Evolutionary conservation across 495 filamentous ascomycete genomes (phyloP).

Genomic region (Achaetomiella virescens): DNA sequence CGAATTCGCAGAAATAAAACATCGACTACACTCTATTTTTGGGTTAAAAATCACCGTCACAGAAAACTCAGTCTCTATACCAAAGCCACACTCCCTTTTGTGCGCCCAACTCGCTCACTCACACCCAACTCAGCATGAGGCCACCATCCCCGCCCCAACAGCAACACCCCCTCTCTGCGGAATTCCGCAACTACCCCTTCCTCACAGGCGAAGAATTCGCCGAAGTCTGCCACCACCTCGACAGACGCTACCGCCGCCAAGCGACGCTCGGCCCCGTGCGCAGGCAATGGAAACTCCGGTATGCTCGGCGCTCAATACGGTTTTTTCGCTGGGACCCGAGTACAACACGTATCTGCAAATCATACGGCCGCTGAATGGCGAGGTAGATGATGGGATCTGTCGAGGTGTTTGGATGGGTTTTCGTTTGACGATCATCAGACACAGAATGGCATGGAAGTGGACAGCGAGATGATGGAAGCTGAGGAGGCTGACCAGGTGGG

Average conservation of each 20-base stretch:
- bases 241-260: slow-evolving; percentile 46
- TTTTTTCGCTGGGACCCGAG: slow-evolving; percentile 26
- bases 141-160: background rate
- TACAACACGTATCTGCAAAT: slow-evolving; percentile 44
- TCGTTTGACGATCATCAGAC: slow-evolving; percentile 20
- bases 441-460: slow-evolving; percentile 32
- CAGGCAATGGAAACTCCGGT: slow-evolving; percentile 37
- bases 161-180: slow-evolving; percentile 11
- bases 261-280: slow-evolving; percentile 45
- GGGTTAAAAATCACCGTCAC: too few species aligned
- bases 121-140: too few species aligned
- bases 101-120: too few species aligned
- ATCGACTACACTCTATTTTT: too few species aligned
- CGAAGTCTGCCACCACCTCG: slow-evolving; percentile 53
- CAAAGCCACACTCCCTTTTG: background rate
- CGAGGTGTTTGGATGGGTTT: slow-evolving; percentile 33
- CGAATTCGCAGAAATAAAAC: too few species aligned
- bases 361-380: slow-evolving; percentile 37
- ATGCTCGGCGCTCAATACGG: slow-evolving; percentile 30
- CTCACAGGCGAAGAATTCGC: slow-evolving; percentile 55
- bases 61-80: too few species aligned
- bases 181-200: slow-evolving; percentile 46
- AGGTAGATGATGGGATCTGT: slow-evolving; percentile 39
- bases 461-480: slow-evolving; percentile 34
- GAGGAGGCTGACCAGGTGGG: slow-evolving; percentile 45